These are phyloP conservation scores for Penicillium crustosum DNA, from an alignment of 2,329 filamentous ascomycete species.

Conservation along the genomic window DNA sequence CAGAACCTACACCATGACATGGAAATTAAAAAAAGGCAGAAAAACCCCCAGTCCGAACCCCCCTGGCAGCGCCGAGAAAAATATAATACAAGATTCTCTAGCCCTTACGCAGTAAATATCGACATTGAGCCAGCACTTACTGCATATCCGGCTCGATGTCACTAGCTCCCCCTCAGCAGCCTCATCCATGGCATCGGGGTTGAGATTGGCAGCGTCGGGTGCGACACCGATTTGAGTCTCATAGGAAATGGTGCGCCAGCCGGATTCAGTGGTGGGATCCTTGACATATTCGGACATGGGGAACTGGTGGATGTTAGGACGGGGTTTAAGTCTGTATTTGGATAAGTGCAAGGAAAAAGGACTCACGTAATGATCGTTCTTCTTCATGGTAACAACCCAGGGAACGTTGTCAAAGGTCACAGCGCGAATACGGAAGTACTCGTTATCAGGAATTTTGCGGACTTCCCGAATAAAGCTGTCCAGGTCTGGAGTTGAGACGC, in stretches of 20 bases:
- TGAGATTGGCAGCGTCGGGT: constrained; percentile 44
- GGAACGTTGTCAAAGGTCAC: constrained; percentile 98
- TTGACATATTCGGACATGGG: constrained; percentile 66
- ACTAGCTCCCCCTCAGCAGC: constrained; percentile 36
- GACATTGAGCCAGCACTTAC: not conserved
- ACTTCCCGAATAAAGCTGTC: constrained; percentile 78
- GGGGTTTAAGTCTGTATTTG: not conserved
- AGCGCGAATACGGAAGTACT: constrained; percentile 95
- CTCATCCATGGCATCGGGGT: constrained; percentile 50
- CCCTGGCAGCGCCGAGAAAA: constrained; percentile 7
- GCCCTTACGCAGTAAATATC: not conserved
- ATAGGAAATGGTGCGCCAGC: constrained; percentile 60
- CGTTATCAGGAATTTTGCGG: constrained; percentile 88
- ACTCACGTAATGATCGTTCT: constrained; percentile 88
- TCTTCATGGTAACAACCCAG: constrained; percentile 99
- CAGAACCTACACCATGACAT: not conserved
- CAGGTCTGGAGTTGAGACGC: constrained; percentile 77
- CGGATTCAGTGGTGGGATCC: constrained; percentile 51
- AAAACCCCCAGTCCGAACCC: not conserved
- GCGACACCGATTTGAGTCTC: constrained; percentile 43
- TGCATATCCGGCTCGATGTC: constrained; percentile 40
- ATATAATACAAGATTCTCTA: constrained; percentile 7
- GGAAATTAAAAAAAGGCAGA: not conserved
- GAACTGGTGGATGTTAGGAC: constrained; percentile 45
- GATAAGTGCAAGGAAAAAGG: not conserved